Conservation (phyloP, 2,329 filamentous ascomycete species). For the Penicillium janthinellum region DNA sequence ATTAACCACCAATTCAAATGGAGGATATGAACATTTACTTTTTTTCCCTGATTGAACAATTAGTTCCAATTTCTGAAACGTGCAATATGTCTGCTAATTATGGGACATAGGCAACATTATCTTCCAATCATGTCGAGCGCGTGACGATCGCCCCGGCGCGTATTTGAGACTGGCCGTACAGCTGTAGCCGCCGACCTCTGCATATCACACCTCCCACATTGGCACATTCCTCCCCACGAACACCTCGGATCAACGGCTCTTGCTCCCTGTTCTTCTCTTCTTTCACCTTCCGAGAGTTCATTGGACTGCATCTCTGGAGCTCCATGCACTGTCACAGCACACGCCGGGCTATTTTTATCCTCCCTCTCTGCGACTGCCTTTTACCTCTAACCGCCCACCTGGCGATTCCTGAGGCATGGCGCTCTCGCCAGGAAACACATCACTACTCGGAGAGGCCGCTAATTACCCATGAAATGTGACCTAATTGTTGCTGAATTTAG, state of each 20-base stretch:
- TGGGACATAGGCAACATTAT: slow-evolving; percentile 20
- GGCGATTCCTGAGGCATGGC: slow-evolving; percentile 24
- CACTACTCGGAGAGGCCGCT: slow-evolving; percentile 17
- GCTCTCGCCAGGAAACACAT: not conserved
- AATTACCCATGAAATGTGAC: slow-evolving; percentile 28
- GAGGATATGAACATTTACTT: not conserved
- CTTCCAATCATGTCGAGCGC: slow-evolving; percentile 8
- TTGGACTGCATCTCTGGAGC: slow-evolving; percentile 3
- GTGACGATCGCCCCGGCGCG: slow-evolving; percentile 25
- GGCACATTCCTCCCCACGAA: not conserved
- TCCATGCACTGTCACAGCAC: slow-evolving; percentile 19
- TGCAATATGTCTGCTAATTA: slow-evolving; percentile 25
- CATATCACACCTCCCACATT: slow-evolving; percentile 21
- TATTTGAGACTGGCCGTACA: slow-evolving; percentile 24
- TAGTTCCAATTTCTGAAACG: slow-evolving; percentile 2
- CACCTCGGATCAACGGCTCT: not conserved
- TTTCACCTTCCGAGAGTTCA: not conserved
- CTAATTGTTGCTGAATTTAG: slow-evolving; percentile 33
- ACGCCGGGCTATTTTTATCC: slow-evolving; percentile 27
- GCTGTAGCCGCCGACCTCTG: slow-evolving; percentile 27
- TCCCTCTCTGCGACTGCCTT: not conserved
- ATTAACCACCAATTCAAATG: not conserved
- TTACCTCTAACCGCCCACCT: slow-evolving; percentile 21
- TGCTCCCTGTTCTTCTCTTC: not conserved
- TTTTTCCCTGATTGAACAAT: not conserved